Percentiles rank a stretch among this genome's conserved stretches.
Conservation (phyloP, 129 eudicot species). For the Scalesia atractyloides region DNA sequence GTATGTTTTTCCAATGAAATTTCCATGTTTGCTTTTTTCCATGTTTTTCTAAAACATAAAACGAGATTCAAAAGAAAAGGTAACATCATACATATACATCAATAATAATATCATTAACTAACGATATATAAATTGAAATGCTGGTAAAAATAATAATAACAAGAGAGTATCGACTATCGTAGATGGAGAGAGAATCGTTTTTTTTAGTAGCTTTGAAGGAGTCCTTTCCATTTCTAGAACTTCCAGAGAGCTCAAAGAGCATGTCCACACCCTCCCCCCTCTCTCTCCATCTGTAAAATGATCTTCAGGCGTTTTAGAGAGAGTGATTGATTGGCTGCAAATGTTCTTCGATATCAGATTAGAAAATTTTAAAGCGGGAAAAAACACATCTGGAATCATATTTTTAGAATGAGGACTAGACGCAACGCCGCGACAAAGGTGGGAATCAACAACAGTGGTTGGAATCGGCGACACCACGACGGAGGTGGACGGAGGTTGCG, state of each 20-base stretch:
- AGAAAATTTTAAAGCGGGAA: constrained; percentile 38
- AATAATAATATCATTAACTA: constrained; percentile 1
- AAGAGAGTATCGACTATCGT: constrained; percentile 57
- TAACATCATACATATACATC: neutral
- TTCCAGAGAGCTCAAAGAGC: constrained; percentile 57
- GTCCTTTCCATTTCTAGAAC: constrained; percentile 66
- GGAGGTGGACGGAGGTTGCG: no score
- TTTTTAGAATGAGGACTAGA: no score
- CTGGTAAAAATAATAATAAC: neutral
- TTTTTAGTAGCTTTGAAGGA: constrained; percentile 63
- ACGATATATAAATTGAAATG: neutral
- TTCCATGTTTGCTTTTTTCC: no score
- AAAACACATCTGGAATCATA: neutral
- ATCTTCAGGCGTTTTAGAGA: neutral
- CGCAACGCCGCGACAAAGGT: no score
- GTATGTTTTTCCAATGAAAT: no score
- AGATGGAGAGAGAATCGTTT: constrained; percentile 82
- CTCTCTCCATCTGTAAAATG: constrained; percentile 17
- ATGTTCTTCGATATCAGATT: constrained; percentile 19
- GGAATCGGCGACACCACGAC: no score
- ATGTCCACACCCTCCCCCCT: constrained; percentile 60
- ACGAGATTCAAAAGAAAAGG: neutral
- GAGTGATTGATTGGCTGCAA: constrained; percentile 36
- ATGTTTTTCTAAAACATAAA: no score
- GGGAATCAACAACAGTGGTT: no score